Evolutionary conservation across 495 filamentous ascomycete species (phyloP).

Genomic region (Letharia columbiana): DNA sequence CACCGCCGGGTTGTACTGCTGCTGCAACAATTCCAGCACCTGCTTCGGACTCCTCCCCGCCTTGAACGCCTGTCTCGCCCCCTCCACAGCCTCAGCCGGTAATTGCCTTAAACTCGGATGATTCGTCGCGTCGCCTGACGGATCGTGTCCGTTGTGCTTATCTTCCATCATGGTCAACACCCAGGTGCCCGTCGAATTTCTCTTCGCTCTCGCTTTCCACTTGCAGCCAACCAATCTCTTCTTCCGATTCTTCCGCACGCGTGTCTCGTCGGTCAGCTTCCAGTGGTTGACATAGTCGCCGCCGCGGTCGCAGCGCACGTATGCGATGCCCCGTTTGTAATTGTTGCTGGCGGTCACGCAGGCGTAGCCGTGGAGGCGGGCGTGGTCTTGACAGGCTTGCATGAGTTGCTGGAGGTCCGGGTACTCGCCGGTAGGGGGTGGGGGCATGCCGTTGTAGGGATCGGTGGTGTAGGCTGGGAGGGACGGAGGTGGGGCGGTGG

Average conservation of each 20-base stretch:
- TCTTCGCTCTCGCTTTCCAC: conserved; percentile 25
- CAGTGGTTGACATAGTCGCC: conserved; percentile 27
- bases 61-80: conserved; percentile 18
- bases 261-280: conserved; percentile 24
- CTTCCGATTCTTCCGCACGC: conserved; percentile 24
- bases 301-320: conserved; percentile 25
- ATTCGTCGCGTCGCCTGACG: conserved; percentile 14
- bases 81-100: conserved; percentile 19
- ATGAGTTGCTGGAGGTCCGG: conserved; percentile 22
- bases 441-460: conserved; percentile 25
- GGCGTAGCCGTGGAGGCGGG: conserved; percentile 22
- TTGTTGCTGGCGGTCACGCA: conserved; percentile 27
- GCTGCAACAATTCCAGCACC: conserved; percentile 23
- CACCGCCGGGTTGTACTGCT: conserved; percentile 18
- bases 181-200: conserved; percentile 18
- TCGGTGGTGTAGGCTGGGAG: conserved; percentile 14
- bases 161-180: conserved; percentile 26
- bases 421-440: conserved; percentile 20
- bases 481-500: background rate
- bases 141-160: conserved; percentile 23
- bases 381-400: conserved; percentile 23
- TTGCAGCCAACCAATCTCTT: conserved; percentile 23
- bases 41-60: conserved; percentile 23
- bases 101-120: conserved; percentile 24
- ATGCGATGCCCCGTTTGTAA: conserved; percentile 27